Base-by-base conservation (phyloP, 2,329 filamentous ascomycete species). In the Paracamarosporium sp. region DNA sequence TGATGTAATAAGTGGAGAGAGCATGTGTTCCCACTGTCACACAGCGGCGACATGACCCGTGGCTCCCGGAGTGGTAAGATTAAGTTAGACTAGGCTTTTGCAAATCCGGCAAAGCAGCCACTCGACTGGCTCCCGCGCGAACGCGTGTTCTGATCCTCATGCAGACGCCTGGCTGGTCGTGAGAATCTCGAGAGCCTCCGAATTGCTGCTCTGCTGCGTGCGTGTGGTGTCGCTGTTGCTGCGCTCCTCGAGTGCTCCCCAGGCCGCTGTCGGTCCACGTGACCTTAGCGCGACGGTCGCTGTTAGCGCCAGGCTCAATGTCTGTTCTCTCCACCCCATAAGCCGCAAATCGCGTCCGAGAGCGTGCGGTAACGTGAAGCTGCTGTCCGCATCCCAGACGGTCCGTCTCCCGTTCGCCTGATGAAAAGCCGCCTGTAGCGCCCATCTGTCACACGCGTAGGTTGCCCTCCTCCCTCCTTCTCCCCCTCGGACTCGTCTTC, bases 1-100 rank as follows among this genome's bases (percentile, higher is more conserved):
- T 69, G 67, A 72, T 73, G 71, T 66, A 74, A 73, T 73, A 73
- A 74, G 73, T 74, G 73, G 72, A 73, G 72, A 74, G 69, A 67
- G 67, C 63, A 66, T 65, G 62, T 73, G 72, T 70, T 72, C 71
- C 67, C 54, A 55, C 57, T 73, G 71, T 66, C 64, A 74, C 65
- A 75, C 71, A 60, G 63, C 70, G 65, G 68, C 63, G 64, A 72
- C 69, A 72, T 67, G 66, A 70, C 65, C 66, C 69, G 68, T 69
- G 64, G 51, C 57, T 59, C 43, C 56, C 65, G 35, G 47, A 30
- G 22, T 11, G 31, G 47, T 50, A 67, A 52, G 66, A 73, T 71
- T 62, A 65, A 58, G 70, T 71, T 74, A 74, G 72, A 57, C 67
- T 70, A 69, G 68, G 70, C 69, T 25, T 33, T 67, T 69, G 69